Evolutionary conservation across 1,284 basidiomycete genomes (phyloP), one percentile per base, ranked within the genome.

Genomic region (Ganoderma multipileum): DNA sequence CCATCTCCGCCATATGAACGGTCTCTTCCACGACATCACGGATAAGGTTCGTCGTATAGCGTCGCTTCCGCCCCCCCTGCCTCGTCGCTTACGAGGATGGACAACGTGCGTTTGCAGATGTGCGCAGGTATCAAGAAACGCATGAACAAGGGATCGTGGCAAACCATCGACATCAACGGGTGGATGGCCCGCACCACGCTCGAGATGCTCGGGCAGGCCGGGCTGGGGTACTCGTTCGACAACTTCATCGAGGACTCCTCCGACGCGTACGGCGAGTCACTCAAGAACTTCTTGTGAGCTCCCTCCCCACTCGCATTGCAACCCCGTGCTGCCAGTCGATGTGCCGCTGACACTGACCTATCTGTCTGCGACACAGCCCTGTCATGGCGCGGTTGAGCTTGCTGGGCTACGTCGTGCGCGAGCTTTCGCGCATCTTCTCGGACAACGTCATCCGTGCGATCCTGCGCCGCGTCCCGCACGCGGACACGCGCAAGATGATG

Each of bases 181-280:
- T 81, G 81, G 78, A 78, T 78, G 75, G 76, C 73, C 5, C 76
- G 79, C 26, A 73, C 77, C 4, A 77, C 81, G 12, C 75, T 83
- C 4, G 81, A 82, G 71, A 74, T 79, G 18, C 75, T 83, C 64
- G 80, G 79, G 1, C 80, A 81, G 66, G 79, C 76, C 7, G 79
- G 77, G 0, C 75, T 82, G 4, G 81, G 80, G 2, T 79, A 81
- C 69, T 78, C 80, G 3, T 82, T 83, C 67, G 75, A 79, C 63
- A 72, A 78, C 4, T 72, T 81, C 33, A 71, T 71, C n/a, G 68
- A 72, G 0, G 71, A 77, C 28, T 67, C 63, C 18, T 50, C 69
- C 0, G 74, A 79, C 62, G 64, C 65, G 4, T 79, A 76, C 60
- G 75, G 74, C 3, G 70, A 76, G 18, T 72, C 80, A 1, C 61